Percentiles rank a stretch among this genome's conserved stretches.
Evolutionary conservation across 1,284 basidiomycete species (phyloP).

Genomic region (Cryptococcus deneoformans): DNA sequence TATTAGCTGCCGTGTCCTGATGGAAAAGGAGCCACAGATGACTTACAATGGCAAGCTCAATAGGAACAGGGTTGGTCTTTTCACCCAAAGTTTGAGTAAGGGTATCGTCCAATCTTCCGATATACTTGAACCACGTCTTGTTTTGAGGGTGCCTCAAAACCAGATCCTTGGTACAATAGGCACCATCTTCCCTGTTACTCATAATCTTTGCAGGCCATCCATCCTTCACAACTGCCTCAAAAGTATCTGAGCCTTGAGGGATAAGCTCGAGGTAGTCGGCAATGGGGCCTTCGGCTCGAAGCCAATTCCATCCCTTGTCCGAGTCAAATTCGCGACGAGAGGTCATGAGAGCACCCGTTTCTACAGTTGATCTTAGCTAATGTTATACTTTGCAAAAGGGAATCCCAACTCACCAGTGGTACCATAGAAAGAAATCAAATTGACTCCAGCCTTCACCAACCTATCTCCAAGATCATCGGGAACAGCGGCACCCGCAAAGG

Average conservation of each 20-base stretch:
- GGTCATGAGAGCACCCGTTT: conserved; percentile 47
- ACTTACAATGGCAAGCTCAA: conserved; percentile 46
- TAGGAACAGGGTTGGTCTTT: conserved; percentile 58
- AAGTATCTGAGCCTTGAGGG: conserved; percentile 52
- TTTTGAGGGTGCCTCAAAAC: conserved; percentile 54
- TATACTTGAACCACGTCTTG: conserved; percentile 55
- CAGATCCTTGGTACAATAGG: conserved; percentile 61
- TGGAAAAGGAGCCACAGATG: not conserved
- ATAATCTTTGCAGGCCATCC: conserved; percentile 60
- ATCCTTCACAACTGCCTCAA: conserved; percentile 57
- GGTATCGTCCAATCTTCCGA: conserved; percentile 62
- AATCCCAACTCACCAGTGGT: conserved; percentile 41
- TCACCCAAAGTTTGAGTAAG: conserved; percentile 53
- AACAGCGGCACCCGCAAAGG: conserved; percentile 46
- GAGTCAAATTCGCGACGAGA: conserved; percentile 54
- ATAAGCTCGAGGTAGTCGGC: conserved; percentile 54
- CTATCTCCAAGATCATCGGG: conserved; percentile 58
- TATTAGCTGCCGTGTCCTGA: not conserved
- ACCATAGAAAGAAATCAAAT: conserved; percentile 59
- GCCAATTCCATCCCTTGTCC: conserved; percentile 63
- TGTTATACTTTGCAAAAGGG: not conserved
- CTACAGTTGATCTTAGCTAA: conserved; percentile 5
- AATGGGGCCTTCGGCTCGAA: conserved; percentile 51
- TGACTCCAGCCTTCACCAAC: conserved; percentile 56
- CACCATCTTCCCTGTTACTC: conserved; percentile 59